Conservation (phyloP, 1,139 yeast genomes). For the Scheffersomyces titani region DNA sequence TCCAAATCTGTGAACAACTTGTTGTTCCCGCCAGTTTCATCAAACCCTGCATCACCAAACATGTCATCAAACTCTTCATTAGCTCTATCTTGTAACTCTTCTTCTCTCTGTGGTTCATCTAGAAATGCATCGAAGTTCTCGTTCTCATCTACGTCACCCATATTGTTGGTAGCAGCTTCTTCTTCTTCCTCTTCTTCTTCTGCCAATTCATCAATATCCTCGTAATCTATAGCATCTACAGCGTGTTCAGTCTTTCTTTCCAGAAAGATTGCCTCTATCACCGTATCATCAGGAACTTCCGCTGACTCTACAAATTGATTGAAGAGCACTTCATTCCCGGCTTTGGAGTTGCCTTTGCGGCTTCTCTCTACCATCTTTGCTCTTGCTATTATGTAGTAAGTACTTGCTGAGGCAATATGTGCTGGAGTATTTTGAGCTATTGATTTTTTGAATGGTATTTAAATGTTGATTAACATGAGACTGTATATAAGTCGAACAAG, state of each 20-base stretch:
- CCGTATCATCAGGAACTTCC: constrained; percentile 33
- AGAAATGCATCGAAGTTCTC: constrained; percentile 14
- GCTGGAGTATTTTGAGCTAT: constrained; percentile 3
- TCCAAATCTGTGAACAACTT: constrained; percentile 20
- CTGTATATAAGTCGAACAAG: background rate
- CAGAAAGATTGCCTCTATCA: constrained; percentile 42
- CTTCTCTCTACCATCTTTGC: background rate
- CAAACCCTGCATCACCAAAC: constrained; percentile 34
- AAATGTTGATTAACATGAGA: background rate
- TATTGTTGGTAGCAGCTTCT: constrained; percentile 20
- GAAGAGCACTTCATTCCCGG: constrained; percentile 12
- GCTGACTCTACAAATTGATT: constrained; percentile 17
- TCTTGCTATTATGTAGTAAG: background rate
- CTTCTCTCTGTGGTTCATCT: constrained; percentile 32
- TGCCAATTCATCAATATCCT: constrained; percentile 92
- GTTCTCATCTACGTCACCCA: constrained; percentile 28
- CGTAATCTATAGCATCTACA: constrained; percentile 93
- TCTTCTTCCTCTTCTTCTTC: constrained; percentile 65
- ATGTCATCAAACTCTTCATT: constrained; percentile 52
- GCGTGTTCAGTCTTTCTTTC: constrained; percentile 63
- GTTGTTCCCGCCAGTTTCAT: constrained; percentile 4
- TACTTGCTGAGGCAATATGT: background rate
- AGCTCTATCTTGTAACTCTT: constrained; percentile 32
- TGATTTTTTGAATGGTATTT: background rate
- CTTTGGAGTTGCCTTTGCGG: background rate